These are phyloP conservation scores for Cystoderma amianthinum DNA, from an alignment of 768 basidiomycete species.

Conservation along the genomic window DNA sequence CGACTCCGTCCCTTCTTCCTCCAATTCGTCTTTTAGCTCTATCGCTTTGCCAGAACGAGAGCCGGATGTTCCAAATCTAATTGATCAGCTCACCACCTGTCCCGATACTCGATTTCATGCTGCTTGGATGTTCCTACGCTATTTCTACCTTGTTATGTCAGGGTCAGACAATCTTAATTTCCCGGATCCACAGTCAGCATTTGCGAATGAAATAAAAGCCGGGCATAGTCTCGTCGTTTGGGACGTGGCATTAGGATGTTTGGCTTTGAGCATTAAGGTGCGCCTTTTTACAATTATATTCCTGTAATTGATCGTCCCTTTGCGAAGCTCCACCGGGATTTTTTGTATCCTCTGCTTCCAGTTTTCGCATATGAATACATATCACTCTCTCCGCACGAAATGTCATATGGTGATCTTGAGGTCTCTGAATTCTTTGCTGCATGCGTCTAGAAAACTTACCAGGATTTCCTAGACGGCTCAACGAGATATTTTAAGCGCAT, in stretches of 20 bases:
- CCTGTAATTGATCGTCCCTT: constrained; percentile 2
- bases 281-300: neutral
- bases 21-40: constrained; percentile 5
- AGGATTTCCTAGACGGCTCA: constrained; percentile 47
- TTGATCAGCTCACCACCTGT: constrained; percentile 46
- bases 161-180: neutral
- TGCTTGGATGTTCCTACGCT: constrained; percentile 51
- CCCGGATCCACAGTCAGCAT: neutral
- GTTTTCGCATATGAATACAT: constrained; percentile 46
- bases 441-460: neutral
- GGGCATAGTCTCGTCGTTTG: constrained; percentile 30
- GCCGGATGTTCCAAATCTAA: constrained; percentile 23
- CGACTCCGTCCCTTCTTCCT: constrained; percentile 6
- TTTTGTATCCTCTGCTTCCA: constrained; percentile 46
- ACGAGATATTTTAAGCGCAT: constrained; percentile 41
- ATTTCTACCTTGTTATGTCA: constrained; percentile 35
- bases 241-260: constrained; percentile 52
- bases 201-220: neutral
- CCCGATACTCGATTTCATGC: constrained; percentile 64
- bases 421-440: constrained; percentile 17
- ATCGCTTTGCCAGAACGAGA: constrained; percentile 7
- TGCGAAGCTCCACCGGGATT: constrained; percentile 56
- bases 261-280: constrained; percentile 60
- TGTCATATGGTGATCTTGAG: constrained; percentile 47
- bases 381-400: constrained; percentile 36